Base-by-base conservation (phyloP, 139 green algal species). In the Haematococcus lacustris region DNA sequence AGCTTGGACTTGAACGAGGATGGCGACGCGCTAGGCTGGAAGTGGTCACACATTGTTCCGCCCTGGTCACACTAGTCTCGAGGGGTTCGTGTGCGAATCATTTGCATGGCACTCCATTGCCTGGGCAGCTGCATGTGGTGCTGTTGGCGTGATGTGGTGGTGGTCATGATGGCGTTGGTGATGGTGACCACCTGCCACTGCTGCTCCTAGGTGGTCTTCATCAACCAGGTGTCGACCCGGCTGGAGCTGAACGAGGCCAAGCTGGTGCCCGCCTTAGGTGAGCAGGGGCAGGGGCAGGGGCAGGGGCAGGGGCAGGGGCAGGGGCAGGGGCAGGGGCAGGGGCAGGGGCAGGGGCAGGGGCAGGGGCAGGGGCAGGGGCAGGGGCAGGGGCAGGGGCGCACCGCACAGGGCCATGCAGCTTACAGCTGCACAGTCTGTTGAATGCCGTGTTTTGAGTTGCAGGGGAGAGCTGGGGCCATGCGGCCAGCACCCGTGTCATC, bases 161-260 rank as follows among this genome's bases (percentile, higher is more conserved):
- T 9, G 25, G 25, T 25, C n/a, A 9, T 35, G 32, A 67, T 67
- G 61, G 5, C 4, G 26, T 35, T 7, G 9, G 9, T 64, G 30
- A 30, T 35, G 53, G 53, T 26, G 30, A 26, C 53, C 9, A 23
- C 23, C 21, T 30, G 9, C 53, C 21, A 41, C 30, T 43, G 32
- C 6, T 67, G 30, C 30, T 4, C 3, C 32, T 40, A 89, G 82
- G 86, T 93, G 53, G 92, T 96, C 1, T 68, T 94, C 3, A 93
- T 91, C 68, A 92, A 95, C 68, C 92, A 97, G 67, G 87, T 96
- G 3, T 96, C 92, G 0, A 94, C 86, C 38, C 92, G 93, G 62
- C 76, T 90, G 32, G 9, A 38, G 53, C 79, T 77, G 1, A 70
- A 79, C 1, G 74, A 47, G 26, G 71, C 81, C 25, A 84, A 82